Percentiles rank a stretch among this genome's conserved stretches.
These are phyloP conservation scores for Rhynchospora breviuscula DNA, from an alignment of 176 grass and related monocot genomes.

Conservation along the genomic window DNA sequence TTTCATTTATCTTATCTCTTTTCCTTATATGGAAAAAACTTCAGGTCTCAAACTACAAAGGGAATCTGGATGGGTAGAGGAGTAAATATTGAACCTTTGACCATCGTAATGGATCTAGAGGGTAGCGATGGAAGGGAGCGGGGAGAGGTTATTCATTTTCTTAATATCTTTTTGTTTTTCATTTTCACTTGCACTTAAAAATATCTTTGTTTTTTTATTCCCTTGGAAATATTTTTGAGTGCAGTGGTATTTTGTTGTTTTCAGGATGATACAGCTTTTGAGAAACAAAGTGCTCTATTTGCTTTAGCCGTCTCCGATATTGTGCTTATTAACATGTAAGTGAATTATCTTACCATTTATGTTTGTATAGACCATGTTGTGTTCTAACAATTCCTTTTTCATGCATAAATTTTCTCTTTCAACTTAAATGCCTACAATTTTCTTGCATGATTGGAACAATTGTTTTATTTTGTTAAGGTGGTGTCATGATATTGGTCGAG, in stretches of 20 bases:
- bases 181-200: background rate
- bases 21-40: slow-evolving; percentile 4
- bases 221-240: background rate
- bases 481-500: slow-evolving; percentile 99
- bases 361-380: background rate
- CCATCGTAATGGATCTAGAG: slow-evolving; percentile 97
- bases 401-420: slow-evolving; percentile 6
- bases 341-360: slow-evolving; percentile 7
- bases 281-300: slow-evolving; percentile 99
- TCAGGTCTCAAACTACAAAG: slow-evolving; percentile 98
- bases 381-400: background rate
- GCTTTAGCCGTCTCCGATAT: slow-evolving; percentile 97
- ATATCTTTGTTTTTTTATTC: background rate
- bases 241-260: slow-evolving; percentile 8
- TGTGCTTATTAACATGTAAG: slow-evolving; percentile 99
- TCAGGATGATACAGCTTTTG: slow-evolving; percentile 98
- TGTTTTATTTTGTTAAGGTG: slow-evolving; percentile 46
- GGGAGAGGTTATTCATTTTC: slow-evolving; percentile 63
- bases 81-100: slow-evolving; percentile 78
- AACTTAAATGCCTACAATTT: background rate
- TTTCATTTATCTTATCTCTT: background rate
- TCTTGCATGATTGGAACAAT: slow-evolving; percentile 1
- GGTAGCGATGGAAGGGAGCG: slow-evolving; percentile 96
- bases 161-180: background rate
- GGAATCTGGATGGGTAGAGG: slow-evolving; percentile 84